Conservation (phyloP, 768 basidiomycete species). For the Tubosaeta sp. region DNA sequence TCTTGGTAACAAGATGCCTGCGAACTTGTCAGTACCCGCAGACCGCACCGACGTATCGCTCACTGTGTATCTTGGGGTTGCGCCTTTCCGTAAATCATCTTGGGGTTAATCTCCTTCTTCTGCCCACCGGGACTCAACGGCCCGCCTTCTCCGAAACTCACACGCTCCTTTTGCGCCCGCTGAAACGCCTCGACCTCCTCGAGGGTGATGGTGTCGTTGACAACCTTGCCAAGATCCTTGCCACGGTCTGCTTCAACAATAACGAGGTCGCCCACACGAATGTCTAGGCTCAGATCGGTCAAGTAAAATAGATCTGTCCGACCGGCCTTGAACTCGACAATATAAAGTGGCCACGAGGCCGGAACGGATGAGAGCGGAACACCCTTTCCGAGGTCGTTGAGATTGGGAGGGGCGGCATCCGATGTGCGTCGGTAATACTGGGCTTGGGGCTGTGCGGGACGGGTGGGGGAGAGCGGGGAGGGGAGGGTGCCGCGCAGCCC, state of each 20-base stretch:
- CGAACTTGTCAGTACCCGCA: background rate
- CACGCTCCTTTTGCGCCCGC: slow-evolving; percentile 66
- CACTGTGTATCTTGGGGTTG: slow-evolving; percentile 77
- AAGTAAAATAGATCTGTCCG: slow-evolving; percentile 93
- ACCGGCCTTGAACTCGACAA: slow-evolving; percentile 97
- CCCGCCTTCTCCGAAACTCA: slow-evolving; percentile 37
- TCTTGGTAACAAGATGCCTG: slow-evolving; percentile 75
- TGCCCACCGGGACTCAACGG: slow-evolving; percentile 49
- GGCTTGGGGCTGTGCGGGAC: slow-evolving; percentile 26
- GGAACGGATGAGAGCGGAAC: slow-evolving; percentile 84
- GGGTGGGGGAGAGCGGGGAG: slow-evolving; percentile 57
- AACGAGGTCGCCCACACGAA: slow-evolving; percentile 86
- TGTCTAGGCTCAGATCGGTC: slow-evolving; percentile 58
- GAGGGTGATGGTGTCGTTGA: slow-evolving; percentile 86
- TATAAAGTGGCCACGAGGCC: slow-evolving; percentile 83
- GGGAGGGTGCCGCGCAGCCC: slow-evolving; percentile 31
- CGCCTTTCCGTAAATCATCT: slow-evolving; percentile 93
- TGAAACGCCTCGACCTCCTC: slow-evolving; percentile 91
- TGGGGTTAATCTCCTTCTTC: slow-evolving; percentile 94
- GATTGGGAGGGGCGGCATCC: slow-evolving; percentile 31
- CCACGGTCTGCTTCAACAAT: slow-evolving; percentile 97
- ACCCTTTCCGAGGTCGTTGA: slow-evolving; percentile 77
- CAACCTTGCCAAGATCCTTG: slow-evolving; percentile 86
- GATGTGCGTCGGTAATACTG: slow-evolving; percentile 35
- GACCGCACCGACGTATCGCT: slow-evolving; percentile 19